Evolutionary conservation across 805 yeast species (phyloP).

Genomic region (Starmera dryadoides): DNA sequence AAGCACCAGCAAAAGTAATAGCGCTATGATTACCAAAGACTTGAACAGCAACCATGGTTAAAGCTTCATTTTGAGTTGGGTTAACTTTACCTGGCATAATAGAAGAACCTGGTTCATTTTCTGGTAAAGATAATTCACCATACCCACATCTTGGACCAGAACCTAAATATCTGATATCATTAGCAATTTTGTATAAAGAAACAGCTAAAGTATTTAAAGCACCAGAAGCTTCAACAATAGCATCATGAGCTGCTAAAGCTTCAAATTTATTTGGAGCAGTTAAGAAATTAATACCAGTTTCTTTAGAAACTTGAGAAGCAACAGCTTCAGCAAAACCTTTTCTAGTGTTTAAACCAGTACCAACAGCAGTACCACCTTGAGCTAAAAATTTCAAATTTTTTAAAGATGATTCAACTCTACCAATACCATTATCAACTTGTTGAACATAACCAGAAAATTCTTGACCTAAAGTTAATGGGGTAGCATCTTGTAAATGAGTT

Average conservation of each 20-base stretch:
- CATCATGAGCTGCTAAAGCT: conserved; percentile 98
- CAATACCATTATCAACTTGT: conserved; percentile 87
- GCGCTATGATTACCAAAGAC: conserved; percentile 96
- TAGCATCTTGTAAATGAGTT: conserved; percentile 98
- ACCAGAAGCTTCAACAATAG: conserved; percentile 95
- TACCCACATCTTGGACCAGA: conserved; percentile 99
- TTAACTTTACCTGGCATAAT: conserved; percentile 99
- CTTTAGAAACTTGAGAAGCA: conserved; percentile 77
- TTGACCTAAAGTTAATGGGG: conserved; percentile 96
- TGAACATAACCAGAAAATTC: conserved; percentile 96
- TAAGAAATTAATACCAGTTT: conserved; percentile 82
- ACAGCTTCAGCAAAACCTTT: conserved; percentile 83
- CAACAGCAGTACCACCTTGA: conserved; percentile 99
- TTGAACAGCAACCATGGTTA: conserved; percentile 97
- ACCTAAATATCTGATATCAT: conserved; percentile 96
- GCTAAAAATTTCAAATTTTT: conserved; percentile 79
- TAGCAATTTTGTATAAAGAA: conserved; percentile 92
- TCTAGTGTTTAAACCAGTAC: conserved; percentile 94
- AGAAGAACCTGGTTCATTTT: conserved; percentile 98
- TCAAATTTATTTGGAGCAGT: conserved; percentile 99
- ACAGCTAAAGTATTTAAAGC: conserved; percentile 93
- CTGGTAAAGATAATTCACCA: conserved; percentile 92
- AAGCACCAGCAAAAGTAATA: conserved; percentile 95
- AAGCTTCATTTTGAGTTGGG: conserved; percentile 98
- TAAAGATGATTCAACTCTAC: conserved; percentile 70